phyloP scores from a whole-genome alignment of 352 stramenopile species.

The Phytophthora kernoviae region DNA sequence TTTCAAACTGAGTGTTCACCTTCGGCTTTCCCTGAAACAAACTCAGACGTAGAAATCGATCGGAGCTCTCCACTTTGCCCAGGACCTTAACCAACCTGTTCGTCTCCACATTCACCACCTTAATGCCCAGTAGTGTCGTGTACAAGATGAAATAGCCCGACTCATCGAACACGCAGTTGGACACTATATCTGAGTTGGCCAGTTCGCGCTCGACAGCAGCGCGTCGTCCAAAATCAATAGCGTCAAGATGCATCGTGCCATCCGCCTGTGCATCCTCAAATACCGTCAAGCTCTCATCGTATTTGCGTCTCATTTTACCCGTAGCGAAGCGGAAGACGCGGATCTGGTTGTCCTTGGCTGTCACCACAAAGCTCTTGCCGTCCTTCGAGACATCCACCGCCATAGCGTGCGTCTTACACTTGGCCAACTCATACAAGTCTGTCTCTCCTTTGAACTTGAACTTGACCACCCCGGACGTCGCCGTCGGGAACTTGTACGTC shows the following conservation, averaged over 20 bases:
- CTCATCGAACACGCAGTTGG: conserved; percentile 96
- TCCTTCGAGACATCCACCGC: conserved; percentile 72
- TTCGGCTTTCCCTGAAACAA: conserved; percentile 96
- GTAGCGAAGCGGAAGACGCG: conserved; percentile 89
- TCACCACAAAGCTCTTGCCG: conserved; percentile 87
- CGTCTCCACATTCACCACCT: conserved; percentile 95
- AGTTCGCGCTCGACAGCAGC: conserved; percentile 87
- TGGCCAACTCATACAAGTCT: conserved; percentile 96
- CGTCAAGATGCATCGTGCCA: conserved; percentile 77
- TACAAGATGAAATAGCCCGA: conserved; percentile 96
- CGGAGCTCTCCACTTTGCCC: conserved; percentile 95
- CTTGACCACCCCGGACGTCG: conserved; percentile 27
- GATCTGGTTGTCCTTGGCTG: conserved; percentile 88
- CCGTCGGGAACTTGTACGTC: conserved; percentile 57
- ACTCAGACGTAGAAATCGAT: conserved; percentile 94
- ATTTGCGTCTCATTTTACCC: conserved; percentile 89
- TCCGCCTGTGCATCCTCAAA: conserved; percentile 90
- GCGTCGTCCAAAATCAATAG: conserved; percentile 88
- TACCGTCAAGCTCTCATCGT: conserved; percentile 88
- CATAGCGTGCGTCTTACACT: conserved; percentile 88
- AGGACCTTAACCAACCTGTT: conserved; percentile 93
- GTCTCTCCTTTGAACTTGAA: conserved; percentile 97
- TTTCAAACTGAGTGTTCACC: conserved; percentile 96
- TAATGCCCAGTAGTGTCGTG: conserved; percentile 96
- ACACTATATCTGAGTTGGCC: conserved; percentile 42